Evolutionary conservation across 2,329 filamentous ascomycete species (phyloP).

Genomic region (Volutella citrinella): DNA sequence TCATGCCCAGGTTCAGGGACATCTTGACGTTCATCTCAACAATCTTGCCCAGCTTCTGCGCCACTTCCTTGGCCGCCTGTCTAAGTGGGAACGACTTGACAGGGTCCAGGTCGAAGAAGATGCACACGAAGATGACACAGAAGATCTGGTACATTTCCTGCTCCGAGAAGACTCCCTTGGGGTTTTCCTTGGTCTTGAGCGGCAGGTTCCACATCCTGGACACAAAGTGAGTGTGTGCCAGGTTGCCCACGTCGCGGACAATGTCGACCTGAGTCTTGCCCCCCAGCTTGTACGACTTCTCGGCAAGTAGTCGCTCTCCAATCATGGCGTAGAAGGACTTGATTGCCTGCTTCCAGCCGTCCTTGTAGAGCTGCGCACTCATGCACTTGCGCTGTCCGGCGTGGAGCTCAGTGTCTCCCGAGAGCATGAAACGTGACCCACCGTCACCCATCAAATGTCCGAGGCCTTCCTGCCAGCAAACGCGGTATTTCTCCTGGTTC

Average conservation of each 20-base stretch:
- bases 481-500: constrained; percentile 59
- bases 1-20: constrained; percentile 36
- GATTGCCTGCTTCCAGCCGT: constrained; percentile 60
- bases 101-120: constrained; percentile 66
- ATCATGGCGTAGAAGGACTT: constrained; percentile 66
- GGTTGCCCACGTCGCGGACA: constrained; percentile 66
- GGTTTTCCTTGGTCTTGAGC: constrained; percentile 59
- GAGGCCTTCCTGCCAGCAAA: constrained; percentile 63
- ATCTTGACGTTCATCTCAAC: constrained; percentile 66
- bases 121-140: constrained; percentile 60
- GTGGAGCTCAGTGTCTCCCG: constrained; percentile 47
- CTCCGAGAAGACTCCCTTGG: constrained; percentile 55
- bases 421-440: constrained; percentile 55
- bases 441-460: constrained; percentile 58
- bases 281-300: constrained; percentile 62
- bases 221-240: constrained; percentile 63
- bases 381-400: constrained; percentile 51
- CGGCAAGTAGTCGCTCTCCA: constrained; percentile 57
- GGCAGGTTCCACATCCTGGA: constrained; percentile 63
- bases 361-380: constrained; percentile 56
- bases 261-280: constrained; percentile 64
- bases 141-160: constrained; percentile 61
- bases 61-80: constrained; percentile 54
- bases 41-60: constrained; percentile 56
- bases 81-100: constrained; percentile 64